Evolutionary conservation across 208 protist species (phyloP).

Genomic region (Leptomonas pyrrhocoris): DNA sequence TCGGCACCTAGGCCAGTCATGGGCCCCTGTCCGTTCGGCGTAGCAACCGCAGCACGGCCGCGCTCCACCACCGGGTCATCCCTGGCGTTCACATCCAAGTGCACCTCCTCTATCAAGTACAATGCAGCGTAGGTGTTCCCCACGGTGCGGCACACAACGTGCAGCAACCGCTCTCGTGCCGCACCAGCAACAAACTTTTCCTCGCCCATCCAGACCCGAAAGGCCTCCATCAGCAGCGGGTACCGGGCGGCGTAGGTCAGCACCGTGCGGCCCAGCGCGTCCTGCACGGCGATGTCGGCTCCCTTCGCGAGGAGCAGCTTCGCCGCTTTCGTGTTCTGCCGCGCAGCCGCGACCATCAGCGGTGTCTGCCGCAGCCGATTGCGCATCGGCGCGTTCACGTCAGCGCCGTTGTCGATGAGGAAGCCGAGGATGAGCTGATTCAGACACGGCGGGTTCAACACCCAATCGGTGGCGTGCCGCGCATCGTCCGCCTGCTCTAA

Average conservation of each 20-base stretch:
- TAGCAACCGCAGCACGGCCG: neutral
- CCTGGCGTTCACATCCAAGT: conserved; percentile 53
- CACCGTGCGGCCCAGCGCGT: conserved; percentile 42
- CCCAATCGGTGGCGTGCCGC: neutral
- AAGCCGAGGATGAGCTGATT: conserved; percentile 71
- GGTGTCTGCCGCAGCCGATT: conserved; percentile 55
- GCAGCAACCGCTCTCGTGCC: conserved; percentile 48
- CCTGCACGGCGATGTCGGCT: conserved; percentile 43
- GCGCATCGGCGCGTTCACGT: conserved; percentile 55
- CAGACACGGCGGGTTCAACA: conserved; percentile 33
- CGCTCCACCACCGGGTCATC: neutral
- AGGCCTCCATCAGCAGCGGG: conserved; percentile 55
- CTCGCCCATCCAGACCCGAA: conserved; percentile 54
- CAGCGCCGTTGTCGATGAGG: conserved; percentile 76
- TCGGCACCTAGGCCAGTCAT: neutral
- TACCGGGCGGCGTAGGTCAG: conserved; percentile 64
- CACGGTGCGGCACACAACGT: conserved; percentile 47
- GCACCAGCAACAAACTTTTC: conserved; percentile 28
- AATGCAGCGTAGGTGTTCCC: conserved; percentile 49
- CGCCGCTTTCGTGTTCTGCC: conserved; percentile 49
- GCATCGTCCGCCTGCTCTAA: conserved; percentile 17
- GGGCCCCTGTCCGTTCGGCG: neutral
- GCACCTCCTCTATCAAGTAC: conserved; percentile 74
- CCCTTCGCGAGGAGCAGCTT: conserved; percentile 61
- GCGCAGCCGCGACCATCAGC: conserved; percentile 73